phyloP scores from a whole-genome alignment of 345 rosid genomes.

The Citrus mangshanensis region DNA sequence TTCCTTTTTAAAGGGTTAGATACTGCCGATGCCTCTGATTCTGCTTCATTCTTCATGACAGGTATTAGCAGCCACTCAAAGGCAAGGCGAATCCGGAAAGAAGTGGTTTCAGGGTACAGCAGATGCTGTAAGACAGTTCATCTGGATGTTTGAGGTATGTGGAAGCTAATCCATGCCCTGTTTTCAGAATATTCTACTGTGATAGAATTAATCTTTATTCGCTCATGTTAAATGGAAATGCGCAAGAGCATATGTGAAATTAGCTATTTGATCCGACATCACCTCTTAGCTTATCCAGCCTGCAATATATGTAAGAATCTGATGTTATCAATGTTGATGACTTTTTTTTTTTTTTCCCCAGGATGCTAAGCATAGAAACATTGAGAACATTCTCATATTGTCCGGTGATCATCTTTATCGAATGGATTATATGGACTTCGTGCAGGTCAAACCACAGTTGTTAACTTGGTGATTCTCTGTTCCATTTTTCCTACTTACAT shows the following conservation, averaged over 20 bases:
- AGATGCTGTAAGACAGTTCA: conserved; percentile 86
- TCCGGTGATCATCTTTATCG: conserved; percentile 93
- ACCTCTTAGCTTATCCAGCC: not conserved
- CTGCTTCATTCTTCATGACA: conserved; percentile 13
- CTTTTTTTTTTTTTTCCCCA: not conserved
- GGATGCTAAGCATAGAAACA: conserved; percentile 74
- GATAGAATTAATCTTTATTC: not conserved
- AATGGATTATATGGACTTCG: conserved; percentile 74
- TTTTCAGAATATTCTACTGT: not conserved
- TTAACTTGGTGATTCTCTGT: conserved; percentile 1
- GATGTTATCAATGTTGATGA: conserved; percentile 13
- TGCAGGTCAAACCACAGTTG: conserved; percentile 44
- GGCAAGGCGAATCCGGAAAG: conserved; percentile 77
- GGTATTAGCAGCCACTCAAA: conserved; percentile 91
- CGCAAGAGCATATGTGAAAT: too few relatives aligned
- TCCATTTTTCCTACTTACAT: not conserved
- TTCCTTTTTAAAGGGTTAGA: not conserved
- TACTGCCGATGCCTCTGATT: conserved; percentile 13
- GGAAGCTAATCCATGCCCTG: conserved; percentile 8
- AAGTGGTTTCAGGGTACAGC: conserved; percentile 92
- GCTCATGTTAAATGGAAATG: not conserved
- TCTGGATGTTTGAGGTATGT: conserved; percentile 75
- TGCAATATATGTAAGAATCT: not conserved
- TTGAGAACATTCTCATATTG: conserved; percentile 68
- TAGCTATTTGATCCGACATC: not conserved